Conservation (phyloP, 202 grass and related monocot species). For the Zizania palustris region DNA sequence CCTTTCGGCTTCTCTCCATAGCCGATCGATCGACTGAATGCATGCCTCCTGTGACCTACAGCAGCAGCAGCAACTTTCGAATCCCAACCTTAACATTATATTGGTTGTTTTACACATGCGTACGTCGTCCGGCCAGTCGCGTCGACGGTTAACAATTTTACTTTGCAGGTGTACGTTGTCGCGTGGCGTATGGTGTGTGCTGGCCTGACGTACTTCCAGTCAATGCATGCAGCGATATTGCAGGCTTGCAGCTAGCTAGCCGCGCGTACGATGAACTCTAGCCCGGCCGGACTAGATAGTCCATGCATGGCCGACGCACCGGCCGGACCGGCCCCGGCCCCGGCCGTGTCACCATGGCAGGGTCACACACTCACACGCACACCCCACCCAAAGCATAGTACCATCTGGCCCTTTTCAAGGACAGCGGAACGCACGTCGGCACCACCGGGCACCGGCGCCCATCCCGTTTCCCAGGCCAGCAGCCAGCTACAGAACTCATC, state of each 20-base stretch:
- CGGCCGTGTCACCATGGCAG: constrained; percentile 8
- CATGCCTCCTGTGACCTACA: background rate
- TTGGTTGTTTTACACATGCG: background rate
- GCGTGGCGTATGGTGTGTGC: background rate
- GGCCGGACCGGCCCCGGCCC: background rate
- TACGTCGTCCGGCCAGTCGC: too few species aligned
- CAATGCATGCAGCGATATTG: background rate
- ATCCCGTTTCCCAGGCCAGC: background rate
- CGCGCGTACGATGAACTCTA: too few species aligned
- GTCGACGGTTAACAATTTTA: background rate
- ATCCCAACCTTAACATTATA: background rate
- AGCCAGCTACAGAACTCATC: constrained; percentile 24
- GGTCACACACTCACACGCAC: background rate
- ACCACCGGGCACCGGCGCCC: too few species aligned
- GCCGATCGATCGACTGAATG: background rate
- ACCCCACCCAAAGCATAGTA: background rate
- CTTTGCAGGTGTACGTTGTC: background rate
- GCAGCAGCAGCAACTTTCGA: background rate
- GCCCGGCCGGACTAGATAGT: background rate
- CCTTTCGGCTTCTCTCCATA: constrained; percentile 3
- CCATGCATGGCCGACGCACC: background rate
- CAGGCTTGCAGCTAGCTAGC: background rate
- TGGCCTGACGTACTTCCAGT: background rate
- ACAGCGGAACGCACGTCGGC: constrained; percentile 24
- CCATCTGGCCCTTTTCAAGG: background rate